These are phyloP conservation scores for Aspergillus fumigatus DNA, from an alignment of 2,329 filamentous ascomycete genomes.

Conservation along the genomic window DNA sequence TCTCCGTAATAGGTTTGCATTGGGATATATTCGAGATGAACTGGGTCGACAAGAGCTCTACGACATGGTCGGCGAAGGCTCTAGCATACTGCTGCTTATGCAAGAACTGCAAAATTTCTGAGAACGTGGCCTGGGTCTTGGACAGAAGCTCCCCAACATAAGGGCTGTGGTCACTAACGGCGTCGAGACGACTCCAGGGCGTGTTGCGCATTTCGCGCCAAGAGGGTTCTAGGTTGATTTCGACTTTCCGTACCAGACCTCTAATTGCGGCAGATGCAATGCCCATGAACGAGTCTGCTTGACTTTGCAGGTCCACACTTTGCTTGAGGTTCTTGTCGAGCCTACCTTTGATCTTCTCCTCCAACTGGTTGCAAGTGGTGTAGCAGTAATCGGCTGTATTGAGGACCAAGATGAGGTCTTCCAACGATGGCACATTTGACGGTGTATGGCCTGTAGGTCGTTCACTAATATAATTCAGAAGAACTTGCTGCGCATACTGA, in stretches of 20 bases:
- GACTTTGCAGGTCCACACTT: conserved; percentile 82
- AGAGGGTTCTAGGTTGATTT: conserved; percentile 73
- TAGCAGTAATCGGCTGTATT: conserved; percentile 99
- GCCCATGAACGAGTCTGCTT: conserved; percentile 91
- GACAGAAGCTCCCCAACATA: conserved; percentile 80
- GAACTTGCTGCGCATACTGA: conserved; percentile 88
- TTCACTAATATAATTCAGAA: conserved; percentile 67
- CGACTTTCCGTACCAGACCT: conserved; percentile 76
- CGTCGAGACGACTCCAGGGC: conserved; percentile 90
- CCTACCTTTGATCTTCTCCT: conserved; percentile 87
- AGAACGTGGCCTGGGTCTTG: conserved; percentile 65
- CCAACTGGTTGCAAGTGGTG: conserved; percentile 83
- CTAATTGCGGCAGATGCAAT: conserved; percentile 86
- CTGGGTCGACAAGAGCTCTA: conserved; percentile 74
- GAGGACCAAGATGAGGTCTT: conserved; percentile 79
- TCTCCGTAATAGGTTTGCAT: conserved; percentile 86
- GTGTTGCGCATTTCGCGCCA: conserved; percentile 98
- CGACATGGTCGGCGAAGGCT: conserved; percentile 93
- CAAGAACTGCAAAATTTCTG: conserved; percentile 70
- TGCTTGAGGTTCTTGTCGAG: conserved; percentile 74
- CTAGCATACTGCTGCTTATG: conserved; percentile 91
- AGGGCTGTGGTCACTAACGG: conserved; percentile 85
- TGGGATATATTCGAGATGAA: conserved; percentile 83
- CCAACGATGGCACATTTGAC: conserved; percentile 50
- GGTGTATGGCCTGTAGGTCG: conserved; percentile 51